phyloP scores from a whole-genome alignment of 2,329 filamentous ascomycete species.

The Colletotrichum karsti region DNA sequence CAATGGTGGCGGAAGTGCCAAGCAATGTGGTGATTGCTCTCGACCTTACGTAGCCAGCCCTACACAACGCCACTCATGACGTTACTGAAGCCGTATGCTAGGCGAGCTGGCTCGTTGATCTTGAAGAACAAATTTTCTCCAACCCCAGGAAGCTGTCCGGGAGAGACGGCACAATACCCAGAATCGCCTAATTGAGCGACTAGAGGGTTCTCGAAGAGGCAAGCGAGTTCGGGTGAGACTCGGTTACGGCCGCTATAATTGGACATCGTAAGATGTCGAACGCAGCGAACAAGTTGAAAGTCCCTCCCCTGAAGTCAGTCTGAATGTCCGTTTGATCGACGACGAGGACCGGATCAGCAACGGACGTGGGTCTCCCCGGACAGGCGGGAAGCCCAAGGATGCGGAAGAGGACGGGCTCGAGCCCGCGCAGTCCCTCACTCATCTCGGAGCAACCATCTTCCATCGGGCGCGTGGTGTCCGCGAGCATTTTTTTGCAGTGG shows the following conservation, averaged over 20 bases:
- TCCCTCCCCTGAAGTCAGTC: constrained; percentile 12
- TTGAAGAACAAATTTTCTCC: background rate
- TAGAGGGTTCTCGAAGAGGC: background rate
- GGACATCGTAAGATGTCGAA: constrained; percentile 12
- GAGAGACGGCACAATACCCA: background rate
- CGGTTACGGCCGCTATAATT: constrained; percentile 17
- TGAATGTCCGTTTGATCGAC: constrained; percentile 28
- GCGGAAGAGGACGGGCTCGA: background rate
- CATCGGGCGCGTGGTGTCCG: background rate
- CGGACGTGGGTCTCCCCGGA: constrained; percentile 12
- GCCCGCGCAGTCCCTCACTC: constrained; percentile 21
- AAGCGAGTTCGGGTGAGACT: constrained; percentile 7
- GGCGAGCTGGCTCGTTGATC: background rate
- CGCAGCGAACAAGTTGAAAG: background rate
- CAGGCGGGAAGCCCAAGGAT: constrained; percentile 12
- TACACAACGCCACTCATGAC: background rate
- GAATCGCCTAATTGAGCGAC: background rate
- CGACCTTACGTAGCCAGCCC: background rate
- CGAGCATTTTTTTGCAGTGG: background rate
- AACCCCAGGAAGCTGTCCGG: background rate
- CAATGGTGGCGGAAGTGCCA: constrained; percentile 8
- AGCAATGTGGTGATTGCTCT: background rate
- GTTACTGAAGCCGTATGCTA: background rate
- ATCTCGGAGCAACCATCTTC: constrained; percentile 27
- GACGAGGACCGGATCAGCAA: constrained; percentile 16